Evolutionary conservation across 352 stramenopile genomes (phyloP), one percentile per base, ranked within the genome.

Genomic region (Paralagenidium karlingii): DNA sequence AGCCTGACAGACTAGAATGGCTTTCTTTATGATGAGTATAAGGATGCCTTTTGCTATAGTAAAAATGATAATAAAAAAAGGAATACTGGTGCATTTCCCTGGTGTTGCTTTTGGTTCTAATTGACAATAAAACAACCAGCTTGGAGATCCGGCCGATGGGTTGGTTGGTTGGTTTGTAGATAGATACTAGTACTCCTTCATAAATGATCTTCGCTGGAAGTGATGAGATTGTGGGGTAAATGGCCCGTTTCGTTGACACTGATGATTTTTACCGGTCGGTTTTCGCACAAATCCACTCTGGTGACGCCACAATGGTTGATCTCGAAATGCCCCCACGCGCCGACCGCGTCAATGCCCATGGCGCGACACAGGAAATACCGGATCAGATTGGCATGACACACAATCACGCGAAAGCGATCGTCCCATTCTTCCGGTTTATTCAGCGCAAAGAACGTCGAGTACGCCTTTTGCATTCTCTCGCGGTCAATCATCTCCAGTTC

Each of bases 261-360:
- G 32, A 76, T 60, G 13, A 89, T 57, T 51, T 89, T 89, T 16
- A 78, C 60, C 13, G 69, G 67, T 3, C 64, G 63, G 53, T 81
- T 71, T 29, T 51, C 55, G 39, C 67, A 79, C 11, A 87, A 51
- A 29, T 87, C 74, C 33, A 90, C 75, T 21, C 73, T 70, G 19
- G 76, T 84, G 50, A 90, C 59, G 45, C 73, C 54, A 47, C 76
- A 90, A 44, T 90, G 73, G 40, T 90, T 87, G 52, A 90, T 86
- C 53, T 87, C 76, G 34, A 90, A 82, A 44, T 84, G 68, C 22
- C 73, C 73, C 76, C 76, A 90, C 8, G 65, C 67, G 11, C 63
- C 70, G 9, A 52, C 39, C 11, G 76, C 53, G 16, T 62, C 53
- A 12, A 87, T 61, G 10, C 69, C 64, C 34, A 90, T 54, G 8